These are phyloP conservation scores for Rubroshorea leprosula DNA, from an alignment of 345 rosid species.

Conservation along the genomic window DNA sequence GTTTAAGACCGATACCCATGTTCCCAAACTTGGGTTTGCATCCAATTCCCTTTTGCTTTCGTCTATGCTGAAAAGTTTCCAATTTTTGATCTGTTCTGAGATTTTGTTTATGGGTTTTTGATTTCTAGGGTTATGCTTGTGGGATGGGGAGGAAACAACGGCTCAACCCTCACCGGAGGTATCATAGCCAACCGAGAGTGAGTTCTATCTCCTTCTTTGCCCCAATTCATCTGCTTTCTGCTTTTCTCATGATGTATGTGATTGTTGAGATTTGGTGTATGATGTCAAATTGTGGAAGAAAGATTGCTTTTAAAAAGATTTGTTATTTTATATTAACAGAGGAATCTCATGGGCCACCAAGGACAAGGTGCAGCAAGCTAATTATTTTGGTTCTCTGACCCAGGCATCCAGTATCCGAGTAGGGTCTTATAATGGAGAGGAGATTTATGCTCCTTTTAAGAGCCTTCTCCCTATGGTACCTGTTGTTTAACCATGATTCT, in stretches of 20 bases:
- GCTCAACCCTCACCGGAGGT: slow-evolving; percentile 84
- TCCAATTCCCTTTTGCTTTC: neutral
- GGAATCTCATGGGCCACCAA: slow-evolving; percentile 99
- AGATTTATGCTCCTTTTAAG: slow-evolving; percentile 96
- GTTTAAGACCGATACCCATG: slow-evolving; percentile 68
- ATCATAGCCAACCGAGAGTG: slow-evolving; percentile 89
- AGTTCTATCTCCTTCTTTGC: slow-evolving; percentile 21
- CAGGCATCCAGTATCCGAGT: slow-evolving; percentile 89
- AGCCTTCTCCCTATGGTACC: slow-evolving; percentile 93
- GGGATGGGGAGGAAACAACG: slow-evolving; percentile 99
- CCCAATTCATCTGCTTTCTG: neutral
- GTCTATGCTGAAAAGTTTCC: neutral
- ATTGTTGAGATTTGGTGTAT: neutral
- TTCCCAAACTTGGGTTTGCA: slow-evolving; percentile 84
- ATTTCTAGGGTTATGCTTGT: slow-evolving; percentile 77
- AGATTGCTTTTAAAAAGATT: neutral
- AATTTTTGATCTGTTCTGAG: too few species aligned
- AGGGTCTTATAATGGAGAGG: slow-evolving; percentile 96
- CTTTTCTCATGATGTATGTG: neutral
- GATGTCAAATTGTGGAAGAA: neutral
- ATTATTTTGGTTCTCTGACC: slow-evolving; percentile 92
- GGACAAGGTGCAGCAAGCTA: slow-evolving; percentile 95
- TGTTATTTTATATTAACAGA: slow-evolving; percentile 30
- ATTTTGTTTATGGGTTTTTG: too few species aligned
- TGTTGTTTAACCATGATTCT: too few species aligned